Percentiles rank a stretch among this genome's conserved stretches.
These are phyloP conservation scores for Coniella vitis DNA, from an alignment of 2,329 filamentous ascomycete species.

Conservation along the genomic window DNA sequence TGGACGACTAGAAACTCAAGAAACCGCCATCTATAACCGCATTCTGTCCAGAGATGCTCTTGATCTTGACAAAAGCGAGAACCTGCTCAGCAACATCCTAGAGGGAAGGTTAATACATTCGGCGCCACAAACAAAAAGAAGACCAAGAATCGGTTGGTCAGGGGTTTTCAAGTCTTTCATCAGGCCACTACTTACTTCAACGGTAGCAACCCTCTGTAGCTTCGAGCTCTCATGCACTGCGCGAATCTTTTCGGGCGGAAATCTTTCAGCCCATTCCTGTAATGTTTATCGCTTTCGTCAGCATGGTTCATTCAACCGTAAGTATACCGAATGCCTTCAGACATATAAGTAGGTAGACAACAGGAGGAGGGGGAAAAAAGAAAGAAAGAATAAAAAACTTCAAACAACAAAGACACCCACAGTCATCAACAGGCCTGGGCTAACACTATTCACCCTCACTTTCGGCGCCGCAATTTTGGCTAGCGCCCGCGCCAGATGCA, in stretches of 20 bases:
- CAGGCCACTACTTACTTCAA: constrained; percentile 38
- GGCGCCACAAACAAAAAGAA: background rate
- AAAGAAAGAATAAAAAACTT: background rate
- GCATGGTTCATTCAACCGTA: background rate
- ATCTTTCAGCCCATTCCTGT: constrained; percentile 54
- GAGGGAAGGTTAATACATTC: constrained; percentile 1
- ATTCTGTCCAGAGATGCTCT: constrained; percentile 46
- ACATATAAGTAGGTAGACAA: too few relatives aligned
- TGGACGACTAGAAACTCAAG: background rate
- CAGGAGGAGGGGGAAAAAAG: background rate
- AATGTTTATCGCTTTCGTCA: background rate
- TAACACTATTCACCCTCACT: constrained; percentile 53
- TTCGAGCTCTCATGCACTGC: constrained; percentile 46
- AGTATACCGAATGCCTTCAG: too few relatives aligned
- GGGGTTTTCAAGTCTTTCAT: too few relatives aligned
- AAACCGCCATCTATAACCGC: constrained; percentile 40
- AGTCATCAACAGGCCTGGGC: constrained; percentile 45
- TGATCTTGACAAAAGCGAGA: constrained; percentile 39
- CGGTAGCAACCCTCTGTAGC: constrained; percentile 52
- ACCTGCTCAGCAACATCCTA: constrained; percentile 49
- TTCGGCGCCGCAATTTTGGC: constrained; percentile 46
- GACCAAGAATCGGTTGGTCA: too few relatives aligned
- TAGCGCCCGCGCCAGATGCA: constrained; percentile 50
- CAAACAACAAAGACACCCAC: constrained; percentile 23
- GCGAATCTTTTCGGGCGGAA: constrained; percentile 52